Conservation (phyloP, 1,284 basidiomycete genomes). For the Apiotrichum mycotoxinovorans region DNA sequence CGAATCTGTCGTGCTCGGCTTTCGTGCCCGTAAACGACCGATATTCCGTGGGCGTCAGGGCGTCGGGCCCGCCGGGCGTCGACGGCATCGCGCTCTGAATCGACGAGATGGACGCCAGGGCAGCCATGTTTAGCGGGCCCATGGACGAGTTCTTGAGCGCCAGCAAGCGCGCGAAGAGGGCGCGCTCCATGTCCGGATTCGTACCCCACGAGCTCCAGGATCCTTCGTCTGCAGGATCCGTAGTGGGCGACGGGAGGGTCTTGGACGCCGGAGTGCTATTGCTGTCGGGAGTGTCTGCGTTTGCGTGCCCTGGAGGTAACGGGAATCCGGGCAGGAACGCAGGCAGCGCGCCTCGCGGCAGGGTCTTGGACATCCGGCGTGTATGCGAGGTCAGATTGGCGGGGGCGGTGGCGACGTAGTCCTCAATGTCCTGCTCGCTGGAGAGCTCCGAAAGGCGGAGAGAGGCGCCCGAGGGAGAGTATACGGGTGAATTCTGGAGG, state of each 20-base stretch:
- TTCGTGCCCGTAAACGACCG: no score
- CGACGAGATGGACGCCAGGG: not conserved
- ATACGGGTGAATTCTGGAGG: no score
- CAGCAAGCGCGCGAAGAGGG: not conserved
- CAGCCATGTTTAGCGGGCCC: not conserved
- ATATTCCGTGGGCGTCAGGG: not conserved
- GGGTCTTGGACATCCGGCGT: no score
- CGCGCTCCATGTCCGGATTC: not conserved
- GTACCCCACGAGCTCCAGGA: slow-evolving; percentile 1
- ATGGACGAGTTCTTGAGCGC: not conserved
- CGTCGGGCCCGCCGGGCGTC: not conserved
- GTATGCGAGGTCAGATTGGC: no score
- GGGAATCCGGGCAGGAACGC: not conserved
- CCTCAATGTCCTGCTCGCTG: no score
- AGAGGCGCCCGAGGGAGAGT: no score
- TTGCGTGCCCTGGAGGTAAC: no score
- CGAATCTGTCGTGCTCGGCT: no score
- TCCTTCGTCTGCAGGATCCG: not conserved
- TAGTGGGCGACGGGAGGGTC: no score
- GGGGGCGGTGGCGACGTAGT: no score
- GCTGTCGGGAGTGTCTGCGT: not conserved
- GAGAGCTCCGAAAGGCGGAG: no score
- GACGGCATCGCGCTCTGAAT: not conserved
- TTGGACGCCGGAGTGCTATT: not conserved
- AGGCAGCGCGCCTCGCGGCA: not conserved